Evolutionary conservation across 2,329 filamentous ascomycete genomes (phyloP), one percentile per base, ranked within the genome.

Genomic region (Aspergillus persii): DNA sequence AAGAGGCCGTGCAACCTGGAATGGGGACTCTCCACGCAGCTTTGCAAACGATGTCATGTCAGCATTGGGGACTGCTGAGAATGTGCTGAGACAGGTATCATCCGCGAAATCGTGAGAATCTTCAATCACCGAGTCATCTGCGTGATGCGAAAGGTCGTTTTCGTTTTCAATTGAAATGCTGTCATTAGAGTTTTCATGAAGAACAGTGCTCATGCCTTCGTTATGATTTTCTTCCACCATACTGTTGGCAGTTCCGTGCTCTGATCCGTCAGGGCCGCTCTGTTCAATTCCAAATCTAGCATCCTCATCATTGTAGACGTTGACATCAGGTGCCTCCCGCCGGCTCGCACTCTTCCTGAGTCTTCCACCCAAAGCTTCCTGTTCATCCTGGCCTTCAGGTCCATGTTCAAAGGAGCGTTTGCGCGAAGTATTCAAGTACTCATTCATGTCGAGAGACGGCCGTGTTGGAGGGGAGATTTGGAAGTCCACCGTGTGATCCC

Each of bases 11-110:
- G 67, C 66, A 2, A 68, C 65, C 58, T 85, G 88, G 27, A 80
- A 79, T 12, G 87, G 86, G 47, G 83, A 89, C 62, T 89, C 85
- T 8, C 66, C 63, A 57, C 88, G 86, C 56, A 95, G 78, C 63
- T 87, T 87, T 8, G 91, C 88, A 69, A 96, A 92, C 68, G 88
- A 87, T 23, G 92, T 95, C 86, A 95, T 86, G 68, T 94, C 91
- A 18, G 79, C 72, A 56, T 81, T 81, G 5, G 92, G 92, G 56
- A 96, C 86, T 8, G 91, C 92, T 1, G 94, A 97, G 76, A 97
- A 97, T 11, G 84, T 87, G 79, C 92, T 96, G 72, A 96, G 90
- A 69, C 77, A 77, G 9, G 79, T 79, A 49, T 80, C 75, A 58
- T 79, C 76, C 66, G 76, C 76, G 8, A 68, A 61, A 50, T 77